These are phyloP conservation scores for Vitis hybrid DNA, from an alignment of 177 flowering plant genomes.

Conservation along the genomic window DNA sequence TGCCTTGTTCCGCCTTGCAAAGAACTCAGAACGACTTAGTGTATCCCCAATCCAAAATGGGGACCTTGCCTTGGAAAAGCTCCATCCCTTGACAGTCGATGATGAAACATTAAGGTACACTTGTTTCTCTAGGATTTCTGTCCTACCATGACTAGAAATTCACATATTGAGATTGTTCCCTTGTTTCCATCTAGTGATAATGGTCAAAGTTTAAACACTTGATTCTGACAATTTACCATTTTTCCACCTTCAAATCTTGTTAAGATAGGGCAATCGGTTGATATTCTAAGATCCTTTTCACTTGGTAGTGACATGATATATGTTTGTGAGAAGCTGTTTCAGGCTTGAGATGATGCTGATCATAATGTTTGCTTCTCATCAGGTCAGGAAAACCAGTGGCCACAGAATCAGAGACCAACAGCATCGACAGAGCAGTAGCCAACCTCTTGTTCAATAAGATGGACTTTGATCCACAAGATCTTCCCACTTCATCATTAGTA, in stretches of 20 bases:
- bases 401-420: slow-evolving; percentile 38
- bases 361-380: not conserved
- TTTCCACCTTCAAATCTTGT: too few relatives aligned
- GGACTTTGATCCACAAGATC: slow-evolving; percentile 17
- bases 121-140: not conserved
- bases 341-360: too few relatives aligned
- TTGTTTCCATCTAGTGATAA: not conserved
- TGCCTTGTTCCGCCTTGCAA: slow-evolving; percentile 76
- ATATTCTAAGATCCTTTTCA: not conserved
- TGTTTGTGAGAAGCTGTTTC: too few relatives aligned
- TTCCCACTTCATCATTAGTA: slow-evolving; percentile 6
- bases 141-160: not conserved
- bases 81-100: not conserved
- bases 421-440: slow-evolving; percentile 52
- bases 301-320: too few relatives aligned
- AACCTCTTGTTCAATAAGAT: slow-evolving; percentile 41
- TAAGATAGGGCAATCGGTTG: not conserved
- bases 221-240: not conserved
- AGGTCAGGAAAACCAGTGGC: slow-evolving; percentile 23
- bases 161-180: not conserved
- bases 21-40: slow-evolving; percentile 31
- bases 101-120: slow-evolving; percentile 26
- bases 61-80: slow-evolving; percentile 13
- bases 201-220: not conserved
- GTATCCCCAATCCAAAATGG: slow-evolving; percentile 14